Evolutionary conservation across 192 early-diverging fungal species (phyloP).

Genomic region (Rhizophlyctis rosea): DNA sequence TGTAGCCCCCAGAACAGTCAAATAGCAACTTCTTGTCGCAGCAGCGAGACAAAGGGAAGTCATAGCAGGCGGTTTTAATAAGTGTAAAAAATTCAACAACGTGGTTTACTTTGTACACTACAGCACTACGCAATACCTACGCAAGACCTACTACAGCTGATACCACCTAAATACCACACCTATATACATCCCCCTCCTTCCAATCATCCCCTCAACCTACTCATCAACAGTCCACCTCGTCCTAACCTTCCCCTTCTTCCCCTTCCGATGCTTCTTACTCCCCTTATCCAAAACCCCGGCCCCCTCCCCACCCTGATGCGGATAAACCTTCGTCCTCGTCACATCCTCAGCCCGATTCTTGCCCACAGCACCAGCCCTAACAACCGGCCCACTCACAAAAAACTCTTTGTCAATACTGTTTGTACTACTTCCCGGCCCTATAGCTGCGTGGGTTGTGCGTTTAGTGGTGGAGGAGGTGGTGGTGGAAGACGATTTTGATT

Average conservation of each 20-base stretch:
- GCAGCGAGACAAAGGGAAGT: too few species aligned
- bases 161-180: too few species aligned
- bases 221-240: conserved; percentile 36
- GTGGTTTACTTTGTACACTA: too few species aligned
- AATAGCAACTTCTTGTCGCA: too few species aligned
- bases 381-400: conserved; percentile 16
- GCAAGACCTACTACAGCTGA: too few species aligned
- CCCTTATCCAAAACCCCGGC: conserved; percentile 20
- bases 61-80: too few species aligned
- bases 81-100: too few species aligned
- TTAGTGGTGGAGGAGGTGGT: conserved; percentile 10
- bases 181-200: too few species aligned
- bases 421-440: too few species aligned
- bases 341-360: conserved; percentile 36
- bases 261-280: conserved; percentile 70
- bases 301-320: conserved; percentile 49
- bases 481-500: conserved; percentile 8
- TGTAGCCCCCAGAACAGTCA: too few species aligned
- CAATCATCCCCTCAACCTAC: too few species aligned
- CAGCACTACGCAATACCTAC: too few species aligned
- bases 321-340: conserved; percentile 58
- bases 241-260: conserved; percentile 74
- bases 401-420: conserved; percentile 30
- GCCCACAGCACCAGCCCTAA: conserved; percentile 36
- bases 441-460: conserved; percentile 3